phyloP scores from a whole-genome alignment of 2,329 filamentous ascomycete species.

The Neonectria faginata region DNA sequence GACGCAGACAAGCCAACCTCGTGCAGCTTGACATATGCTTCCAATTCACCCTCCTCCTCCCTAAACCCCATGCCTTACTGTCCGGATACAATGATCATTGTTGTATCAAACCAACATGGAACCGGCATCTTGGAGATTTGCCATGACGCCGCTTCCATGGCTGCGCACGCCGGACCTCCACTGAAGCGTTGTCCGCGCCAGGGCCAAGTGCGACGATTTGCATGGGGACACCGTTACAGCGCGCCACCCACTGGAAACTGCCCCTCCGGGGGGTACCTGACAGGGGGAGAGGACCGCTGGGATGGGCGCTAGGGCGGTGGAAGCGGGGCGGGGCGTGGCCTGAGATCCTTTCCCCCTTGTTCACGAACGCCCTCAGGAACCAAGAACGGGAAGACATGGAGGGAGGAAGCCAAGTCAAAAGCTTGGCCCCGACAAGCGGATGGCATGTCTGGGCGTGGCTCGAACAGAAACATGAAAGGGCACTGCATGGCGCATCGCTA shows the following conservation, averaged over 20 bases:
- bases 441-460: too few relatives aligned
- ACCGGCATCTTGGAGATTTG: neutral
- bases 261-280: conserved; percentile 4
- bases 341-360: too few relatives aligned
- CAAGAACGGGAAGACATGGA: neutral
- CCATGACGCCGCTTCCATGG: neutral
- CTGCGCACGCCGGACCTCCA: neutral
- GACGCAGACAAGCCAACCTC: neutral
- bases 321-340: conserved; percentile 8
- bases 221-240: neutral
- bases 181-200: neutral
- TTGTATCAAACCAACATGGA: conserved; percentile 6
- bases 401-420: neutral
- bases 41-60: neutral
- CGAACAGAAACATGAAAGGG: too few relatives aligned
- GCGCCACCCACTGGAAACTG: neutral
- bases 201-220: neutral
- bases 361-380: too few relatives aligned
- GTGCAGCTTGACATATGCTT: neutral
- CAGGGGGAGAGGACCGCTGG: neutral
- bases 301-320: conserved; percentile 5
- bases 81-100: neutral
- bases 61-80: neutral
- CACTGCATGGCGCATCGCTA: too few relatives aligned
- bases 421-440: neutral